Evolutionary conservation across 495 filamentous ascomycete species (phyloP).

Genomic region (Aspergillus funiculosus): DNA sequence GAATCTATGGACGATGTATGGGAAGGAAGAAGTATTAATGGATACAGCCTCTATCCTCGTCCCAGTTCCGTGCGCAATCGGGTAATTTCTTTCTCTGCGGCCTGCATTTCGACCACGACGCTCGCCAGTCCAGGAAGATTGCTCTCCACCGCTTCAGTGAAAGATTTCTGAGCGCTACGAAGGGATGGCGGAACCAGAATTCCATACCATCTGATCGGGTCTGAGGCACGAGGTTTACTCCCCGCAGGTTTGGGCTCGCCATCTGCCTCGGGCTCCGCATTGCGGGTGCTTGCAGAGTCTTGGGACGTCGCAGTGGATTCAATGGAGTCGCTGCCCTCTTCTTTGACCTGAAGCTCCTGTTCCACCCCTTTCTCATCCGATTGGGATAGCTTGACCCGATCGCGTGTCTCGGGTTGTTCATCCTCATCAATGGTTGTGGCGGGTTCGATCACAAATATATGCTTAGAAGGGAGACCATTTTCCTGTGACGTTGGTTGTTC

Average conservation of each 20-base stretch:
- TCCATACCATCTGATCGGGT: conserved; percentile 68
- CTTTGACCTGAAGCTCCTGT: neutral
- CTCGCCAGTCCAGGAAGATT: conserved; percentile 35
- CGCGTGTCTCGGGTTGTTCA: conserved; percentile 12
- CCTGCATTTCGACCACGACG: conserved; percentile 62
- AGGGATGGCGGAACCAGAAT: conserved; percentile 57
- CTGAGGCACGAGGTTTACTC: conserved; percentile 32
- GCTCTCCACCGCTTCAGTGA: conserved; percentile 34
- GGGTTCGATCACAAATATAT: conserved; percentile 17
- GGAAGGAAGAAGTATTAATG: neutral
- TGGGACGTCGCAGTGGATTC: conserved; percentile 1
- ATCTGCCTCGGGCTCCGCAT: neutral
- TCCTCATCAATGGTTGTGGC: conserved; percentile 3
- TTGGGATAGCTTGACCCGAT: conserved; percentile 5
- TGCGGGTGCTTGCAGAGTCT: neutral
- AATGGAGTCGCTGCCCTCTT: neutral
- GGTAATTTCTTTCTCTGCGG: conserved; percentile 62
- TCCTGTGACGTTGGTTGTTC: neutral
- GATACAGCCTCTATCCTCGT: neutral
- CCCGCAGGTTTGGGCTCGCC: conserved; percentile 12
- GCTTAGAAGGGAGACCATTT: neutral
- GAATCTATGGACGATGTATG: too few species aligned
- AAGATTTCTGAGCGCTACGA: conserved; percentile 52
- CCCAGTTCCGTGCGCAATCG: conserved; percentile 36
- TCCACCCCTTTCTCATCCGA: conserved; percentile 1